These are phyloP conservation scores for Globisporangium polare DNA, from an alignment of 352 stramenopile species.

Conservation along the genomic window DNA sequence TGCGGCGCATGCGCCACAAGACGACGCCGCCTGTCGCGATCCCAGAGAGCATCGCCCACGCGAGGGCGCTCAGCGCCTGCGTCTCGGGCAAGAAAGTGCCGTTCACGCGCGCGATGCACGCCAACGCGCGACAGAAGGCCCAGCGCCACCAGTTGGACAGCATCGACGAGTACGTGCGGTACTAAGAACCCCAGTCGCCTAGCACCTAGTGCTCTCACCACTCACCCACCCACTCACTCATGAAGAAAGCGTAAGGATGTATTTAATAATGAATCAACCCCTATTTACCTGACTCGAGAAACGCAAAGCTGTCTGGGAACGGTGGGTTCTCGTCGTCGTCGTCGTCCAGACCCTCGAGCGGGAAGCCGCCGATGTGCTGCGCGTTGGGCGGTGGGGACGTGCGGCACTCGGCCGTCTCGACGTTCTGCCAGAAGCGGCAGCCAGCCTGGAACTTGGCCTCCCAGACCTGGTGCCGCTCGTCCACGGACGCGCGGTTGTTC, in stretches of 20 bases:
- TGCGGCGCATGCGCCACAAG: constrained; percentile 9
- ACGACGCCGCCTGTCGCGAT: constrained; percentile 9
- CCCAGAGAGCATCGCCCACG: not conserved
- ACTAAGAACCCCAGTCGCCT: not conserved
- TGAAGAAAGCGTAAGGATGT: not conserved
- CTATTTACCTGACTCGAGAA: constrained; percentile 27
- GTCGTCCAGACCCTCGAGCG: constrained; percentile 15
- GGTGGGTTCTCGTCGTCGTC: constrained; percentile 32
- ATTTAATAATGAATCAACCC: not conserved
- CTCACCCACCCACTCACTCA: not conserved
- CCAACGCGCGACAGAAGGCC: not conserved
- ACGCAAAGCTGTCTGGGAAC: constrained; percentile 69
- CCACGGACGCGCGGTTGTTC: constrained; percentile 14
- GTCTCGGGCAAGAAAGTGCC: not conserved
- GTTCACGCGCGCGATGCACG: constrained; percentile 4
- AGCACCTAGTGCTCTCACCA: not conserved
- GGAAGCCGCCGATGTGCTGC: constrained; percentile 3
- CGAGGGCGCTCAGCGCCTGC: not conserved
- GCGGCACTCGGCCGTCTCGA: constrained; percentile 62
- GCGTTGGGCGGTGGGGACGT: constrained; percentile 17
- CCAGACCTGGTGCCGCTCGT: constrained; percentile 47
- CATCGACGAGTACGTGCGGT: constrained; percentile 7
- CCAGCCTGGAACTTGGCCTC: constrained; percentile 59
- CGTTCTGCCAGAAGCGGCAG: constrained; percentile 74
- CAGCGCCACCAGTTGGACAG: not conserved